A percentile compares a stretch with the other conserved stretches of the same genome.
phyloP scores from a whole-genome alignment of 257 asterid species.

The Scutellaria baicalensis region DNA sequence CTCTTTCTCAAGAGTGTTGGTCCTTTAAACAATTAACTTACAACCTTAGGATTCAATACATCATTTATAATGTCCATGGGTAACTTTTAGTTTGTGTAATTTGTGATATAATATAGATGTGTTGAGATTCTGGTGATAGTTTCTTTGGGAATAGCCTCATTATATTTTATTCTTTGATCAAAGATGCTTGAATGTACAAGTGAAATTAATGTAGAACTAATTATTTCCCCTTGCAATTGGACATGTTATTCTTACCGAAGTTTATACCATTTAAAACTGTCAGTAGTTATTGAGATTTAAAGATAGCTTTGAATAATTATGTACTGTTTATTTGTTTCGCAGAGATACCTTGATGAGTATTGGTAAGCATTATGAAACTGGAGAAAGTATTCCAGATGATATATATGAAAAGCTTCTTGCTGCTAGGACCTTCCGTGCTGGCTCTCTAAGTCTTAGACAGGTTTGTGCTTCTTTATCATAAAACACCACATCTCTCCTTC shows the following conservation, averaged over 20 bases:
- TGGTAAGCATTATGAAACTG: slow-evolving; percentile 97
- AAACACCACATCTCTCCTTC: not conserved
- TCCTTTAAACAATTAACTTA: not conserved
- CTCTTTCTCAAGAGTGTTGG: slow-evolving; percentile 1
- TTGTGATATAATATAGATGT: not conserved
- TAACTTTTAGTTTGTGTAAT: not conserved
- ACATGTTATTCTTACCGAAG: not conserved
- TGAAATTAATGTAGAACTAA: not conserved
- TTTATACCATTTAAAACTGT: not conserved
- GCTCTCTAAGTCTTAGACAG: slow-evolving; percentile 93
- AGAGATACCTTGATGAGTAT: slow-evolving; percentile 95
- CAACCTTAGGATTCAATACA: not conserved
- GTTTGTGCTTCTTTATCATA: slow-evolving; percentile 27
- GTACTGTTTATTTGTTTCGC: slow-evolving; percentile 17
- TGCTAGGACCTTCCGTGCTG: slow-evolving; percentile 98
- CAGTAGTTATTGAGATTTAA: not conserved
- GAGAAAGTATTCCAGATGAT: slow-evolving; percentile 85
- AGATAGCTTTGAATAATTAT: not conserved
- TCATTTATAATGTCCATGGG: not conserved
- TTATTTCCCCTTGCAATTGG: not conserved
- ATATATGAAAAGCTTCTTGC: slow-evolving; percentile 92
- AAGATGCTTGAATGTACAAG: not conserved
- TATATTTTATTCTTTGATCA: not conserved
- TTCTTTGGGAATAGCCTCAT: not conserved
- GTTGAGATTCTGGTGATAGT: not conserved